Percentiles rank a stretch among this genome's conserved stretches.
These are phyloP conservation scores for Orbilia blumenaviensis DNA, from an alignment of 2,329 filamentous ascomycete species.

Conservation along the genomic window DNA sequence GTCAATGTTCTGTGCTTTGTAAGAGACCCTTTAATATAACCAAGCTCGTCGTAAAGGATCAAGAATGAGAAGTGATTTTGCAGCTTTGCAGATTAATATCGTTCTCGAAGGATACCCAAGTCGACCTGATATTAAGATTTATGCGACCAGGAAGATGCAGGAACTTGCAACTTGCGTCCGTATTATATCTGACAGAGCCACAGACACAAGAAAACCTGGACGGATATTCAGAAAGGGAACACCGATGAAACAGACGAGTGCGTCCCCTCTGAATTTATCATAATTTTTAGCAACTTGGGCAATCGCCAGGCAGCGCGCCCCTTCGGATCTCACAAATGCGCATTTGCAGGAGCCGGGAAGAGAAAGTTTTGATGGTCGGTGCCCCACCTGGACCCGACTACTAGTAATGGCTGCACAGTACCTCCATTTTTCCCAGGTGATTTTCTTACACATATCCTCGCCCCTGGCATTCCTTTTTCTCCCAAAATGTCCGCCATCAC, in stretches of 20 bases:
- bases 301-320: conserved; percentile 25
- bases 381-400: conserved; percentile 36
- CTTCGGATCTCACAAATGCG: conserved; percentile 51
- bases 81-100: conserved; percentile 11
- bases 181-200: conserved; percentile 16
- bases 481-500: conserved; percentile 28
- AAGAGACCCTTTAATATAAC: conserved; percentile 14
- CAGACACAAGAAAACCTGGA: conserved; percentile 8
- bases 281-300: conserved; percentile 28
- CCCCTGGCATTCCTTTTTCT: conserved; percentile 39
- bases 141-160: conserved; percentile 12
- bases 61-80: conserved; percentile 3
- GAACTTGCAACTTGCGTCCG: conserved; percentile 15
- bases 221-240: conserved; percentile 22
- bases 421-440: conserved; percentile 46
- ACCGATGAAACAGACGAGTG: conserved; percentile 39
- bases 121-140: conserved; percentile 10
- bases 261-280: conserved; percentile 53
- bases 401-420: conserved; percentile 42
- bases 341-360: conserved; percentile 35
- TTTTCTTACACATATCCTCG: conserved; percentile 38
- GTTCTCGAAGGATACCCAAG: conserved; percentile 12
- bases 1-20: background rate
- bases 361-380: conserved; percentile 34
- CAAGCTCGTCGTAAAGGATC: background rate